These are phyloP conservation scores for Allomyces macrogynus DNA, from an alignment of 192 early-diverging fungal species.

Conservation along the genomic window DNA sequence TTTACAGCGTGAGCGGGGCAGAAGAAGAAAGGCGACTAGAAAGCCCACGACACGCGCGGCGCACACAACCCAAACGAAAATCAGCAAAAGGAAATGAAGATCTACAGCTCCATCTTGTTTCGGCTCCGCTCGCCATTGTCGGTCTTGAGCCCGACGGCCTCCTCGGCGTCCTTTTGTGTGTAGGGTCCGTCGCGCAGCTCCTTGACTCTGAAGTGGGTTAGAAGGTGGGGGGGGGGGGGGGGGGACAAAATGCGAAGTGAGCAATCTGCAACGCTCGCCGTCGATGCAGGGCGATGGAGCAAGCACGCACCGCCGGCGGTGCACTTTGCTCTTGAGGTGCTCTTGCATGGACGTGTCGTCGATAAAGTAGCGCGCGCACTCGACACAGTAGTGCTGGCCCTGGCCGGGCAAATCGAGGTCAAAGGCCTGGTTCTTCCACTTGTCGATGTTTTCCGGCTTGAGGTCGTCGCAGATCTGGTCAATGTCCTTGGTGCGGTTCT, in stretches of 20 bases:
- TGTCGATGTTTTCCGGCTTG: conserved; percentile 40
- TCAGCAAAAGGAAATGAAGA: no score
- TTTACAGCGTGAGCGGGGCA: no score
- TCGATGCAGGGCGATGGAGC: conserved; percentile 1
- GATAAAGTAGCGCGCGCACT: conserved; percentile 59
- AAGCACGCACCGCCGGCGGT: conserved; percentile 46
- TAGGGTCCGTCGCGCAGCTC: conserved; percentile 63
- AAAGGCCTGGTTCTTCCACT: conserved; percentile 33
- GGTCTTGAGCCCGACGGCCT: conserved; percentile 35
- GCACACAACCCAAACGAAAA: no score
- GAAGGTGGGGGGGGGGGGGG: no score
- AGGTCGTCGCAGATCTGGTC: conserved; percentile 91
- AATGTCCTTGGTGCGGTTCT: conserved; percentile 72
- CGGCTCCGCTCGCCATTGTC: conserved; percentile 20
- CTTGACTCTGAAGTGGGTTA: conserved; percentile 32
- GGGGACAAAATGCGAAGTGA: no score
- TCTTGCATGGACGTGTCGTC: conserved; percentile 30
- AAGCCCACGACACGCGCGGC: no score
- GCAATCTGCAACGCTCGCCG: neutral
- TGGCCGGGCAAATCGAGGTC: conserved; percentile 78
- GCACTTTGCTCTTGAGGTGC: conserved; percentile 60
- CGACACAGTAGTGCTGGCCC: conserved; percentile 78
- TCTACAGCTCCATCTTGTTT: no score
- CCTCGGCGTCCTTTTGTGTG: conserved; percentile 74
- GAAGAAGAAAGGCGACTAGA: no score